These are phyloP conservation scores for Hypoxylon sp. DNA, from an alignment of 2,329 filamentous ascomycete species.

Conservation along the genomic window DNA sequence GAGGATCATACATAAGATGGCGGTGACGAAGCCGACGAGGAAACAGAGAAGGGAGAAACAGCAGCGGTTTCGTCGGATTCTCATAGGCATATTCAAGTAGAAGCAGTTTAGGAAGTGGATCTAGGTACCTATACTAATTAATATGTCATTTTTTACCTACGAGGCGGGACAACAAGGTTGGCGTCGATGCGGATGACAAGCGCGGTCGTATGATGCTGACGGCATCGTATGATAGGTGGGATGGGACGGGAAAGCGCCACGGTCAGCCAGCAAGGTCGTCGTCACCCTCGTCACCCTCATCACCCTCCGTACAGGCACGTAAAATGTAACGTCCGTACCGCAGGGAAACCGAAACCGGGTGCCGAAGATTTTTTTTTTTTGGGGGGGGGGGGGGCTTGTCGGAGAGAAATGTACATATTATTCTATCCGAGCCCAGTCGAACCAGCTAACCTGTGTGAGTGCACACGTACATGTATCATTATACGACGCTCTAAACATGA, in stretches of 20 bases:
- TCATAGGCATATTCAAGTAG: constrained; percentile 24
- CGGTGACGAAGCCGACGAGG: constrained; percentile 41
- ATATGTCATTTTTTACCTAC: constrained; percentile 17
- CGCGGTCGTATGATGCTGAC: constrained; percentile 40
- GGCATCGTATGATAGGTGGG: constrained; percentile 35
- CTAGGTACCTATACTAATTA: background rate
- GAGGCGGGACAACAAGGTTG: constrained; percentile 18
- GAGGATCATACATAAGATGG: constrained; percentile 44
- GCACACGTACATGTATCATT: too few species aligned
- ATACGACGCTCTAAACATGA: too few species aligned
- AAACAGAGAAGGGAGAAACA: constrained; percentile 39
- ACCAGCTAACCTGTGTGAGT: too few species aligned
- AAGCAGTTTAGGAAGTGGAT: constrained; percentile 2
- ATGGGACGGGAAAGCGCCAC: constrained; percentile 13
- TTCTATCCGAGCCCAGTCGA: too few species aligned
- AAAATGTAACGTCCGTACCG: constrained; percentile 4
- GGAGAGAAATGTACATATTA: too few species aligned
- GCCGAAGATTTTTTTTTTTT: background rate
- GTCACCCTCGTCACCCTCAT: background rate
- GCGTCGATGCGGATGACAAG: constrained; percentile 17
- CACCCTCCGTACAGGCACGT: background rate
- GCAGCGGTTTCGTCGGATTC: constrained; percentile 33
- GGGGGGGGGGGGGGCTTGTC: too few species aligned
- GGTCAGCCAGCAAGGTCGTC: background rate
- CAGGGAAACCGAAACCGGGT: background rate